These are phyloP conservation scores for Lachancea sp. DNA, from an alignment of 805 yeast species.

Conservation along the genomic window DNA sequence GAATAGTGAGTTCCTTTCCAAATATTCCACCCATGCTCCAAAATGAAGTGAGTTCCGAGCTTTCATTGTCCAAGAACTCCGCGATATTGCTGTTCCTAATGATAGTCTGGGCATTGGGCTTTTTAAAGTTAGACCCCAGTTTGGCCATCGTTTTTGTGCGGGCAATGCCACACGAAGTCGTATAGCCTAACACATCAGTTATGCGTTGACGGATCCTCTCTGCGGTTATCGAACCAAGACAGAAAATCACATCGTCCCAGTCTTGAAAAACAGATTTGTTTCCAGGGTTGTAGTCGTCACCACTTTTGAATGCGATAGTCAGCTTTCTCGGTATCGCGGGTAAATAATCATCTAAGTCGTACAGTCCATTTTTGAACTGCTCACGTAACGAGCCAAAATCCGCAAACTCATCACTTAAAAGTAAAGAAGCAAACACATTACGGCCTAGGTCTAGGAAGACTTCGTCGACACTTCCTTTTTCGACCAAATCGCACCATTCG, in stretches of 20 bases:
- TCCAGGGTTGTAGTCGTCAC: slow-evolving; percentile 14
- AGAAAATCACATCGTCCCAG: slow-evolving; percentile 77
- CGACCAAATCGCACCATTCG: slow-evolving; percentile 58
- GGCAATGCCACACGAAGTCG: slow-evolving; percentile 86
- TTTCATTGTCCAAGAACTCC: slow-evolving; percentile 44
- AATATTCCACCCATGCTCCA: slow-evolving; percentile 89
- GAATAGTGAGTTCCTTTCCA: slow-evolving; percentile 54
- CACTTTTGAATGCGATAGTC: slow-evolving; percentile 12
- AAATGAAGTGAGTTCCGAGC: slow-evolving; percentile 63
- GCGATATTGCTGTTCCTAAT: slow-evolving; percentile 45
- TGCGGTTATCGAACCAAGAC: slow-evolving; percentile 60
- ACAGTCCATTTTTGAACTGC: slow-evolving; percentile 21
- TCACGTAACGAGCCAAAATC: slow-evolving; percentile 15
- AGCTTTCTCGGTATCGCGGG: slow-evolving; percentile 23
- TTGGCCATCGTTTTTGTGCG: slow-evolving; percentile 75
- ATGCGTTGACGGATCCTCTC: slow-evolving; percentile 49
- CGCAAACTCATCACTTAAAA: slow-evolving; percentile 20
- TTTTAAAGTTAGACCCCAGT: slow-evolving; percentile 74
- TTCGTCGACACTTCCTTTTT: slow-evolving; percentile 95
- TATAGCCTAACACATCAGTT: slow-evolving; percentile 55
- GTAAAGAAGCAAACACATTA: slow-evolving; percentile 41
- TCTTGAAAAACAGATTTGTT: slow-evolving; percentile 32
- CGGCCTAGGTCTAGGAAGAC: slow-evolving; percentile 81
- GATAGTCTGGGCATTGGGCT: slow-evolving; percentile 83
- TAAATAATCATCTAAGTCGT: slow-evolving; percentile 19